phyloP scores from a whole-genome alignment of 169 alveolate species.

The Theileria parva region DNA sequence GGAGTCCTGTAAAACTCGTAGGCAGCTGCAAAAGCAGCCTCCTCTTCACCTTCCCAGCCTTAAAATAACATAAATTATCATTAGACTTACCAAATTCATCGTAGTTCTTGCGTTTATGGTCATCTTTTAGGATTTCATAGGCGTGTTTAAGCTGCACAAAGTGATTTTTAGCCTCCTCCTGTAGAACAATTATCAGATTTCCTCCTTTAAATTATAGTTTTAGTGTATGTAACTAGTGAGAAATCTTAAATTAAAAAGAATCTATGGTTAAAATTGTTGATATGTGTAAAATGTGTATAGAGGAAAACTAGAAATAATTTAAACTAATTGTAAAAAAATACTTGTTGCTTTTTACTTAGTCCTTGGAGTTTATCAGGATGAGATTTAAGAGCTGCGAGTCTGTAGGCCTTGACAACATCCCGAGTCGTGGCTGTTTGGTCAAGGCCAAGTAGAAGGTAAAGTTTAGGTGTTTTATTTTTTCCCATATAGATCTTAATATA shows the following conservation, averaged over 20 bases:
- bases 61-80: background rate
- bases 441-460: conserved; percentile 79
- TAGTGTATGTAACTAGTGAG: background rate
- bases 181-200: background rate
- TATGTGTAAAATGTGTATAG: background rate
- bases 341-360: conserved; percentile 39
- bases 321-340: background rate
- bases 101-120: conserved; percentile 64
- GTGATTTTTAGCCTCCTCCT: conserved; percentile 68
- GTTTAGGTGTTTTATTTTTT: conserved; percentile 19
- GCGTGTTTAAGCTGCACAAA: conserved; percentile 75
- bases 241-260: background rate
- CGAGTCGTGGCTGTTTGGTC: conserved; percentile 73
- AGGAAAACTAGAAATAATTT: background rate
- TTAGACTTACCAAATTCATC: conserved; percentile 64
- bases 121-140: conserved; percentile 75
- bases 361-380: conserved; percentile 90
- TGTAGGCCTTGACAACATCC: conserved; percentile 89
- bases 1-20: conserved; percentile 65
- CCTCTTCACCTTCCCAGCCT: conserved; percentile 71
- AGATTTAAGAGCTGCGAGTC: conserved; percentile 84
- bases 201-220: background rate
- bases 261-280: background rate
- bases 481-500: background rate
- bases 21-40: conserved; percentile 57